Conservation (phyloP, 306 rosid genomes). For the Quercus robur region DNA sequence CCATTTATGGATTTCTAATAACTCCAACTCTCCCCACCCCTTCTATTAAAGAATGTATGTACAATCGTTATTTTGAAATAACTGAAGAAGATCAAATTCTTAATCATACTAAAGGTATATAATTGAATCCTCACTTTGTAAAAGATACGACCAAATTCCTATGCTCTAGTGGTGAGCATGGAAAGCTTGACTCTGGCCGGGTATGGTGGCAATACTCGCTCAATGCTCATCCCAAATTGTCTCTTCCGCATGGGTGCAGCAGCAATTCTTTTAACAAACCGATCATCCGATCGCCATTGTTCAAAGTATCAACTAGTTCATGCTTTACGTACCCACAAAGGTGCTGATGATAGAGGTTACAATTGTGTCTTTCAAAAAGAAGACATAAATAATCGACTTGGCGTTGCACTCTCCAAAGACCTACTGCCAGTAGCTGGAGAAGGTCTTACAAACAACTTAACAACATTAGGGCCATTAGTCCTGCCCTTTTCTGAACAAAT, state of each 20-base stretch:
- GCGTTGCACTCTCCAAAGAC: neutral
- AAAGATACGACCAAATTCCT: neutral
- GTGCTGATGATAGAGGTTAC: neutral
- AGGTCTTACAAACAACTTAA: neutral
- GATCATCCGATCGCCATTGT: neutral
- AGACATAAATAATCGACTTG: neutral
- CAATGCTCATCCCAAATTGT: constrained; percentile 4
- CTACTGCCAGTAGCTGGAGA: neutral
- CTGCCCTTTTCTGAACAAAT: neutral
- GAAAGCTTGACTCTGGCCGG: neutral
- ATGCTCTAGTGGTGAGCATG: constrained; percentile 1
- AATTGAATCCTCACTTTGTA: neutral
- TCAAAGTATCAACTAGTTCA: neutral
- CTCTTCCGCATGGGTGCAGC: neutral
- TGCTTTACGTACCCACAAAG: neutral
- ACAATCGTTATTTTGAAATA: too few relatives aligned
- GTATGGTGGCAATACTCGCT: neutral
- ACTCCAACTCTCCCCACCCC: too few relatives aligned
- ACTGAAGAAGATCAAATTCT: too few relatives aligned
- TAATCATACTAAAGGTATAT: too few relatives aligned
- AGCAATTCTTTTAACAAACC: neutral
- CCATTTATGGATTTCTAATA: too few relatives aligned
- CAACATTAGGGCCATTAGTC: neutral
- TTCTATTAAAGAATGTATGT: too few relatives aligned
- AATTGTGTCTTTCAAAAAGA: neutral